Evolutionary conservation across 495 filamentous ascomycete genomes (phyloP).

Genomic region (Xylaria telfairii): DNA sequence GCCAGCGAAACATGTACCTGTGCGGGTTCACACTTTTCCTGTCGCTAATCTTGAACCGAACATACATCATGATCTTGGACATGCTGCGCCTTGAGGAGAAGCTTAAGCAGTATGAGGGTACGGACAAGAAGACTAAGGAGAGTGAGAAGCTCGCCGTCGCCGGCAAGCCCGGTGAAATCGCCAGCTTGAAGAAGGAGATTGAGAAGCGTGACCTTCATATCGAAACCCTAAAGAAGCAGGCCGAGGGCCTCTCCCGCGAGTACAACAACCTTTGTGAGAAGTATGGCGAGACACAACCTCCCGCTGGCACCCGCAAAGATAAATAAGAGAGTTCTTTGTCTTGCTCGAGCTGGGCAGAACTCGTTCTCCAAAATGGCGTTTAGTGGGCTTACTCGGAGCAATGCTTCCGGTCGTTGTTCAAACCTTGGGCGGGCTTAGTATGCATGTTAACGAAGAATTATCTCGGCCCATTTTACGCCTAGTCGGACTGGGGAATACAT

Average conservation of each 20-base stretch:
- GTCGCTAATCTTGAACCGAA: conserved; percentile 97
- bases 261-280: conserved; percentile 85
- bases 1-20: conserved; percentile 99
- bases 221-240: conserved; percentile 84
- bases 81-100: conserved; percentile 91
- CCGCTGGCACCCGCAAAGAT: conserved; percentile 69
- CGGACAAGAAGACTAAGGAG: conserved; percentile 74
- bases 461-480: background rate
- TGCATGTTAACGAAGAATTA: background rate
- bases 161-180: conserved; percentile 62
- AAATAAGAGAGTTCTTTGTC: conserved; percentile 51
- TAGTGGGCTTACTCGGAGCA: conserved; percentile 8
- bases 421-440: background rate
- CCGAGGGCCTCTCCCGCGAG: conserved; percentile 74
- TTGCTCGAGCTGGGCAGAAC: background rate
- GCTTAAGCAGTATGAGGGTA: conserved; percentile 84
- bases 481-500: background rate
- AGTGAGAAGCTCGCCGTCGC: conserved; percentile 78
- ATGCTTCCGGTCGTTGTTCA: conserved; percentile 12
- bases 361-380: background rate
- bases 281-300: conserved; percentile 62
- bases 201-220: conserved; percentile 75
- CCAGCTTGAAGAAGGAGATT: conserved; percentile 70
- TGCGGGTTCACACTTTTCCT: conserved; percentile 99
- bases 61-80: conserved; percentile 97